Percentiles rank a stretch among this genome's conserved stretches.
These are phyloP conservation scores for Vararia minispora DNA, from an alignment of 768 basidiomycete genomes.

Conservation along the genomic window DNA sequence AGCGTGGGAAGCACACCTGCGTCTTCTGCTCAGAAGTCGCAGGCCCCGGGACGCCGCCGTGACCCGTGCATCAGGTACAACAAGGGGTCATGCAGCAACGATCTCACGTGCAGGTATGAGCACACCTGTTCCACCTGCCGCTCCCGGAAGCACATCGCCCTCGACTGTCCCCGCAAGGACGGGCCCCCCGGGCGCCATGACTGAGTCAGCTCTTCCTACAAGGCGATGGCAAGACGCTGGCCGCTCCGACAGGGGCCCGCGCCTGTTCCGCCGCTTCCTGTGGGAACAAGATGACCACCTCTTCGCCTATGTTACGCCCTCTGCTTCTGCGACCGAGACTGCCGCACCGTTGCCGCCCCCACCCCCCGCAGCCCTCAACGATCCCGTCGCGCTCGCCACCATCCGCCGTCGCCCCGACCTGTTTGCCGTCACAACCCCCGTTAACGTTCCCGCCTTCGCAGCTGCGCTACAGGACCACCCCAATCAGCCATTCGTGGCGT, in stretches of 20 bases:
- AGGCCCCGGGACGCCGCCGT: background rate
- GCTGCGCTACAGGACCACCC: slow-evolving; percentile 23
- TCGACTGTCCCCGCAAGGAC: too few species aligned
- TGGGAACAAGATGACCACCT: slow-evolving; percentile 10
- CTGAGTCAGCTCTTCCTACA: too few species aligned
- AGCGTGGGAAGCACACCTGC: background rate
- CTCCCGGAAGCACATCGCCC: slow-evolving; percentile 3
- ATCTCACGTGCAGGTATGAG: slow-evolving; percentile 12
- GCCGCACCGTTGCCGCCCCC: slow-evolving; percentile 11
- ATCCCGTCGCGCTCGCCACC: slow-evolving; percentile 14
- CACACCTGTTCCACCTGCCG: slow-evolving; percentile 17
- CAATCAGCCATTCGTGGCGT: slow-evolving; percentile 26
- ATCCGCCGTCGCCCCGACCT: slow-evolving; percentile 20
- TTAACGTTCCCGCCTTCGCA: slow-evolving; percentile 24
- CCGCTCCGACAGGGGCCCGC: background rate
- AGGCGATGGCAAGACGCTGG: too few species aligned
- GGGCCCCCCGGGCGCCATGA: too few species aligned
- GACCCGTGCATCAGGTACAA: slow-evolving; percentile 19
- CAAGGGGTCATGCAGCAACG: slow-evolving; percentile 7
- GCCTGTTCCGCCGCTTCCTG: slow-evolving; percentile 6
- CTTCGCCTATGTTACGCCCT: slow-evolving; percentile 13
- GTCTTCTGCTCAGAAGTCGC: background rate
- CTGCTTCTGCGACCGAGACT: slow-evolving; percentile 7
- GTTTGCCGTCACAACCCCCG: slow-evolving; percentile 26
- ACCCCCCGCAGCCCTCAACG: slow-evolving; percentile 4